Conservation (phyloP, 2,329 filamentous ascomycete genomes). For the Fusarium clavum region DNA sequence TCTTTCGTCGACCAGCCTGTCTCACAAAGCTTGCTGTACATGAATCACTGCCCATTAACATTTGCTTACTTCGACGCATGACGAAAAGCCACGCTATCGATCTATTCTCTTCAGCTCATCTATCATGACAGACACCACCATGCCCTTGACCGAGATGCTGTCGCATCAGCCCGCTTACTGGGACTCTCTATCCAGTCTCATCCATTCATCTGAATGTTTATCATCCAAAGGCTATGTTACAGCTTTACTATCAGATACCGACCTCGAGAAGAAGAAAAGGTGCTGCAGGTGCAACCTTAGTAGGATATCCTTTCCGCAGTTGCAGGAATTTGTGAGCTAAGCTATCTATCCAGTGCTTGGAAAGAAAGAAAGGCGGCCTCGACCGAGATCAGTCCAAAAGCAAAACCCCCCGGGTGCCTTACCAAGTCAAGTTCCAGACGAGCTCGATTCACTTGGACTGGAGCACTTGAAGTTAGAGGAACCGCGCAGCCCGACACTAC, state of each 20-base stretch:
- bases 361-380: background rate
- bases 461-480: background rate
- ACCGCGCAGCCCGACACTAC: rapidly evolving
- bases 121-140: background rate
- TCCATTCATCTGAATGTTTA: background rate
- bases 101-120: background rate
- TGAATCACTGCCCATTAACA: too few relatives aligned
- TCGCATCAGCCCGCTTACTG: background rate
- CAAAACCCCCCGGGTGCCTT: background rate
- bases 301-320: background rate
- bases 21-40: background rate
- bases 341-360: background rate
- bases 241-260: background rate
- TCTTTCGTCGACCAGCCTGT: too few relatives aligned
- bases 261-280: background rate
- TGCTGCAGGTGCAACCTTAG: background rate
- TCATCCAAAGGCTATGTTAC: background rate
- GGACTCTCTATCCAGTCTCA: background rate
- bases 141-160: background rate
- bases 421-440: background rate
- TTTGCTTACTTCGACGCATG: background rate
- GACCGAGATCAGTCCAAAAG: background rate
- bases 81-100: background rate
- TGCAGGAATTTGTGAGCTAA: rapidly evolving
- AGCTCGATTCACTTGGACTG: background rate